Conservation (phyloP, 116 monocot species). For the Papilionanthe hybrid region DNA sequence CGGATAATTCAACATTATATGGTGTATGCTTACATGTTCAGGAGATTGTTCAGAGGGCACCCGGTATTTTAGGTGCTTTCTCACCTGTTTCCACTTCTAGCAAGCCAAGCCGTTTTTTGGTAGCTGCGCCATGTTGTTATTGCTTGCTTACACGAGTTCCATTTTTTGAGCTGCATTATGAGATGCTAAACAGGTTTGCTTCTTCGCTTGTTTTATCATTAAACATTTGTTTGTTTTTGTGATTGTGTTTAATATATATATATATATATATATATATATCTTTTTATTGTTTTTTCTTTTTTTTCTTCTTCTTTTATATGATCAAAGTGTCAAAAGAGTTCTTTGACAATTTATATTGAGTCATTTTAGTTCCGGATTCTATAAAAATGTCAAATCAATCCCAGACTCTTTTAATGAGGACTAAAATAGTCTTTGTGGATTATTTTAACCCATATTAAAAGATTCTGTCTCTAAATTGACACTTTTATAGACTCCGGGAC, state of each 20-base stretch:
- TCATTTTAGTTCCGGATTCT: no score
- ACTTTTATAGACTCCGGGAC: no score
- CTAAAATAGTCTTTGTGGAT: no score
- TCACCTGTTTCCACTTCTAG: constrained; percentile 40
- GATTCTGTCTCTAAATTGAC: no score
- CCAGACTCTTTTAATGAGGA: no score
- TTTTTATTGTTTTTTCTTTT: background rate
- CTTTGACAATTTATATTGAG: no score
- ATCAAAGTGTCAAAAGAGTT: no score
- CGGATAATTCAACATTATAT: constrained; percentile 81
- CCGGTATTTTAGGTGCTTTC: constrained; percentile 67
- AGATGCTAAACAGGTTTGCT: constrained; percentile 94
- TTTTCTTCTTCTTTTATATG: no score
- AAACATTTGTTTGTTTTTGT: background rate
- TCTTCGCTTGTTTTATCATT: constrained; percentile 17
- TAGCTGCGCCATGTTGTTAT: constrained; percentile 96
- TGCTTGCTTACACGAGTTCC: constrained; percentile 90
- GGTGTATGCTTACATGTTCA: constrained; percentile 88
- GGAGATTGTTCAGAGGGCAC: constrained; percentile 91
- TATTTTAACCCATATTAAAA: no score
- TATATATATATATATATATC: no score
- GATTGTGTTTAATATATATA: no score
- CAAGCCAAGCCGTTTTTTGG: constrained; percentile 68
- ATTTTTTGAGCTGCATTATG: constrained; percentile 94
- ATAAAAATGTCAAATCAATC: no score